These are phyloP conservation scores for Starmera dryadoides DNA, from an alignment of 805 yeast genomes.

Conservation along the genomic window DNA sequence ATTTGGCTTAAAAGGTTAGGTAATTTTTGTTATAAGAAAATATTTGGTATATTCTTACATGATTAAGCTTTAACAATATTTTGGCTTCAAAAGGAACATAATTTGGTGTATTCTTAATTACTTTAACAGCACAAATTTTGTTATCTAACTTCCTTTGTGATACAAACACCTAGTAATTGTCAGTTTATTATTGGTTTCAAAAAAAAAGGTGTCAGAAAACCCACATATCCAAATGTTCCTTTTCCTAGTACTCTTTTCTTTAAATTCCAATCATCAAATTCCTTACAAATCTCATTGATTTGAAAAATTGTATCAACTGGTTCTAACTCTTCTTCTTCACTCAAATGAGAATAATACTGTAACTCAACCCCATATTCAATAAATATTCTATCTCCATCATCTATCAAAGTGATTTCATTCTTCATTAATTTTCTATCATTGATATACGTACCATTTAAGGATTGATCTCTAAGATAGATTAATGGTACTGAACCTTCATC, in stretches of 20 bases:
- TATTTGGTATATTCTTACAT: no score
- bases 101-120: conserved; percentile 25
- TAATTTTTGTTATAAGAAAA: no score
- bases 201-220: conserved; percentile 8
- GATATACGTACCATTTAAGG: conserved; percentile 44
- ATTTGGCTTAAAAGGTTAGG: conserved; percentile 30
- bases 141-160: conserved; percentile 20
- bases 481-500: conserved; percentile 39
- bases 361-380: conserved; percentile 25
- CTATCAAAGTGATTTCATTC: conserved; percentile 26
- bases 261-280: conserved; percentile 34
- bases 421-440: conserved; percentile 28
- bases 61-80: conserved; percentile 30
- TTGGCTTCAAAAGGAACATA: conserved; percentile 34
- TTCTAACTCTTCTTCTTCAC: conserved; percentile 7
- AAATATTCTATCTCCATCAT: conserved; percentile 31
- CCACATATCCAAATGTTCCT: conserved; percentile 55
- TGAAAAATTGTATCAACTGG: conserved; percentile 11
- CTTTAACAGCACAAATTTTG: conserved; percentile 43
- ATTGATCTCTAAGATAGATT: conserved; percentile 41
- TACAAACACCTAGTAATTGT: conserved; percentile 27
- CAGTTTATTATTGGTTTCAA: no score
- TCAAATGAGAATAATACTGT: conserved; percentile 13
- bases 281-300: conserved; percentile 14
- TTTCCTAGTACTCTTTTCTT: conserved; percentile 36